phyloP scores from a whole-genome alignment of 179 eudicot genomes.

The Carnegiea gigantea region DNA sequence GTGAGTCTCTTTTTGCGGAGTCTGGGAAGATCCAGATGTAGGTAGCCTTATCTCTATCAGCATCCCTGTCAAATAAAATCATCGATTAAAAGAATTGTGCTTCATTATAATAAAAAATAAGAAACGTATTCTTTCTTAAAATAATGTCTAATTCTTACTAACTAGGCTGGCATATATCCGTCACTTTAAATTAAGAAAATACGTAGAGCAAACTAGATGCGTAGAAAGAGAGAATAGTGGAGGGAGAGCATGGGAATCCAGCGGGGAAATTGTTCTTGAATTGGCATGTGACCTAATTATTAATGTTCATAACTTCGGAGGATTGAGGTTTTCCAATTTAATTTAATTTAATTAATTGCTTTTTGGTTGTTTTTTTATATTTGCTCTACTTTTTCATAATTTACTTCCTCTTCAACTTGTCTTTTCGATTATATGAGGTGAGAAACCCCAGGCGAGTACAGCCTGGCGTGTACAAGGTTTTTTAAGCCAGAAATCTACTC shows the following conservation, averaged over 20 bases:
- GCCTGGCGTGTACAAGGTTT: background rate
- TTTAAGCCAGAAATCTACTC: background rate
- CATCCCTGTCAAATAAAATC: no score
- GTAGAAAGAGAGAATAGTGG: background rate
- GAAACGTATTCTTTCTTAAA: no score
- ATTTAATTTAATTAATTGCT: background rate
- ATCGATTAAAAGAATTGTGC: no score
- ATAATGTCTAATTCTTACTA: no score
- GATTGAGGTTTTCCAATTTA: background rate
- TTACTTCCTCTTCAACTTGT: background rate
- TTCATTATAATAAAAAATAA: no score
- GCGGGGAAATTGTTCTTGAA: background rate
- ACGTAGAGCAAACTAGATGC: no score
- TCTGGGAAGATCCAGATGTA: no score
- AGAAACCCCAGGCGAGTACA: background rate
- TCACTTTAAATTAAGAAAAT: no score
- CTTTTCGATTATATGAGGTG: background rate
- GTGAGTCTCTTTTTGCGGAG: no score
- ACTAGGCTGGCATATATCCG: no score
- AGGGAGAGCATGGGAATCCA: background rate
- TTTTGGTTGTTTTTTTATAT: background rate
- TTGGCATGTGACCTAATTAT: conserved; percentile 9
- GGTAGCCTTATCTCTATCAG: no score
- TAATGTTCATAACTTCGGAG: conserved; percentile 2
- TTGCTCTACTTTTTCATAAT: background rate